Evolutionary conservation across 306 rosid genomes (phyloP).

Genomic region (Rosa multiflora): DNA sequence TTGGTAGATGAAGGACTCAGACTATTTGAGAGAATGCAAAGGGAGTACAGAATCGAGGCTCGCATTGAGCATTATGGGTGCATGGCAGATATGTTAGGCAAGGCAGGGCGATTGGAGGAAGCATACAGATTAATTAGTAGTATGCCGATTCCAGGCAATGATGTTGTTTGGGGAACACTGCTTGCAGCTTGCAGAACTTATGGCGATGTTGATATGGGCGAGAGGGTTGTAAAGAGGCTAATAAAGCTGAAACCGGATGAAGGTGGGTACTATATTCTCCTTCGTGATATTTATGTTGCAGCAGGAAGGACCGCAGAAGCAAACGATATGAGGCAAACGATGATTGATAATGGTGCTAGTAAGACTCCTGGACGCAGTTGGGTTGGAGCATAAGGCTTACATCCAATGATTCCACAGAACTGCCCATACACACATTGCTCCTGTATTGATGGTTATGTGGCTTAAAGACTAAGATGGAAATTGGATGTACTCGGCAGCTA

Average conservation of each 20-base stretch:
- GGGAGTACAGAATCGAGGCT: slow-evolving; percentile 41
- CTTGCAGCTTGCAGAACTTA: slow-evolving; percentile 57
- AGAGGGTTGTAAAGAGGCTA: slow-evolving; percentile 41
- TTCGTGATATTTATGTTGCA: slow-evolving; percentile 54
- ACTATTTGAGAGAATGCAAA: slow-evolving; percentile 50
- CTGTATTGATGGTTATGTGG: not conserved
- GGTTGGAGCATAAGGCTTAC: slow-evolving; percentile 38
- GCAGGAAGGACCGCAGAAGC: slow-evolving; percentile 49
- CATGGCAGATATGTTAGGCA: slow-evolving; percentile 60
- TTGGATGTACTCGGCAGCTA: not conserved
- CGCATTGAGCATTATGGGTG: slow-evolving; percentile 61
- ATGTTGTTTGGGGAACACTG: slow-evolving; percentile 54
- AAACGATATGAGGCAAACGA: slow-evolving; percentile 42
- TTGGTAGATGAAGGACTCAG: slow-evolving; percentile 49
- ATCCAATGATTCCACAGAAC: not conserved
- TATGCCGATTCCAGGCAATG: slow-evolving; percentile 46
- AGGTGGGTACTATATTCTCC: slow-evolving; percentile 58
- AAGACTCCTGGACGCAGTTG: slow-evolving; percentile 52
- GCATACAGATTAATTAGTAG: slow-evolving; percentile 42
- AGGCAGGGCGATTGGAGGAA: slow-evolving; percentile 61
- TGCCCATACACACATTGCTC: not conserved
- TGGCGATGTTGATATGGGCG: slow-evolving; percentile 53
- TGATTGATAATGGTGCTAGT: slow-evolving; percentile 44
- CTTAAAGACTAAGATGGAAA: not conserved
- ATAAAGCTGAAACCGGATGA: slow-evolving; percentile 58